Conservation (phyloP, 2,329 filamentous ascomycete species). For the Ampelomyces quisqualis region DNA sequence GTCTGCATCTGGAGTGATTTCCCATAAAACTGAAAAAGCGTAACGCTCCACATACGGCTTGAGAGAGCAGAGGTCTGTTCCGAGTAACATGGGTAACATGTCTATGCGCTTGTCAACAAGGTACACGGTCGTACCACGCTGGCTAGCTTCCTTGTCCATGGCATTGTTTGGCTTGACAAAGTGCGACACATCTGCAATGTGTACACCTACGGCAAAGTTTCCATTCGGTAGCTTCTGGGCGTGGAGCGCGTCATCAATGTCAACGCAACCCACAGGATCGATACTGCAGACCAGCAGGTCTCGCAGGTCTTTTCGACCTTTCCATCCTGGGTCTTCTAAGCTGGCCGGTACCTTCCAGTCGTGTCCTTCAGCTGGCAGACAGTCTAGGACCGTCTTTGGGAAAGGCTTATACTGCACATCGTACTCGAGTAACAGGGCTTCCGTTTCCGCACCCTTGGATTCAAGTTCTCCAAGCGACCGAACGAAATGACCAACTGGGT, state of each 20-base stretch:
- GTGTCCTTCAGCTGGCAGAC: conserved; percentile 85
- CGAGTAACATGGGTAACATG: conserved; percentile 95
- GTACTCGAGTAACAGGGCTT: conserved; percentile 89
- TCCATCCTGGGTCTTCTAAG: conserved; percentile 82
- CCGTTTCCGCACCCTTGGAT: conserved; percentile 96
- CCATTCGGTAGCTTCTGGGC: conserved; percentile 82
- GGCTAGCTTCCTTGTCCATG: conserved; percentile 93
- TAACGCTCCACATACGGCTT: conserved; percentile 93
- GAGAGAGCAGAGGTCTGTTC: conserved; percentile 92
- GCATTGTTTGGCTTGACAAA: conserved; percentile 96
- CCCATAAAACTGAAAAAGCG: conserved; percentile 63
- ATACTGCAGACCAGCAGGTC: conserved; percentile 93
- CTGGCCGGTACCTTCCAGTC: conserved; percentile 88
- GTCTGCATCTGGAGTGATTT: conserved; percentile 80
- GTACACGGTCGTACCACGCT: conserved; percentile 94
- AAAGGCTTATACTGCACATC: conserved; percentile 98
- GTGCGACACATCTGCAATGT: conserved; percentile 98
- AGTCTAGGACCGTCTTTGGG: conserved; percentile 92
- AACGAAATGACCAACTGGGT: conserved; percentile 91
- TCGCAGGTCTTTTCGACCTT: conserved; percentile 77
- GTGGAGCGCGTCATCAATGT: conserved; percentile 97
- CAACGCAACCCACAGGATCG: conserved; percentile 91
- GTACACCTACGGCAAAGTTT: conserved; percentile 93
- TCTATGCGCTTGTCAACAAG: conserved; percentile 98
- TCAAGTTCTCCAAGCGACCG: conserved; percentile 90